These are phyloP conservation scores for Chlorella sp. DNA, from an alignment of 139 green algal species.

Conservation along the genomic window DNA sequence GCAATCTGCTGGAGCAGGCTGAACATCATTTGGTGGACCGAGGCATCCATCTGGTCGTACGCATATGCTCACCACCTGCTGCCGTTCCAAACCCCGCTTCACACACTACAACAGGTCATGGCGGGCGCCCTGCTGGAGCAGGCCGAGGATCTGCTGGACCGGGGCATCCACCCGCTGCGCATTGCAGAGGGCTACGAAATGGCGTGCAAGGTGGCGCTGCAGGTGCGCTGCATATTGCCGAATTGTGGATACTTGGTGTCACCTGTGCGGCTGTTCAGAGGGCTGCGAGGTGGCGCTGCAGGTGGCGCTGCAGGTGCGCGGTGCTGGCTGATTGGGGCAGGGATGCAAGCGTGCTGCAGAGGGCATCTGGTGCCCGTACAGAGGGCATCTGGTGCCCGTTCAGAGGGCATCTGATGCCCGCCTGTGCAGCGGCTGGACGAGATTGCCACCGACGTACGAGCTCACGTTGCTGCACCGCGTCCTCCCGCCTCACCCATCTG, in stretches of 20 bases:
- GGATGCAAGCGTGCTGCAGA: too few relatives aligned
- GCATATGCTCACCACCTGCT: too few relatives aligned
- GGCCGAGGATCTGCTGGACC: constrained; percentile 95
- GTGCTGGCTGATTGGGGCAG: not conserved
- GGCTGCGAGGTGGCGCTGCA: too few relatives aligned
- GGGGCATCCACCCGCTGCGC: constrained; percentile 95
- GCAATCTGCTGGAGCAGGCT: constrained; percentile 83
- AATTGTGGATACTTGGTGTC: too few relatives aligned
- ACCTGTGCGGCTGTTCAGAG: too few relatives aligned
- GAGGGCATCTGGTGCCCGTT: too few relatives aligned
- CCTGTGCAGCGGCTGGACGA: constrained; percentile 2
- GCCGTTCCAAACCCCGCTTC: too few relatives aligned
- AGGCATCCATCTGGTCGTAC: constrained; percentile 98
- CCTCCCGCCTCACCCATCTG: not conserved
- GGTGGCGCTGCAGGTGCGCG: too few relatives aligned
- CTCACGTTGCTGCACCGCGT: too few relatives aligned
- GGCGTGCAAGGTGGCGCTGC: constrained; percentile 91
- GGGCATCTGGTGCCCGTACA: too few relatives aligned
- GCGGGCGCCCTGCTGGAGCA: constrained; percentile 80
- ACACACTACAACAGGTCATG: constrained; percentile 17
- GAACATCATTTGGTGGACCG: constrained; percentile 93
- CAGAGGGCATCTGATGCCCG: too few relatives aligned
- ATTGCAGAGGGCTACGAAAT: constrained; percentile 99
- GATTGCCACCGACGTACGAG: not conserved
- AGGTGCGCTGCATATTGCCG: not conserved